A percentile compares a stretch with the other conserved stretches of the same genome.
Evolutionary conservation across 495 filamentous ascomycete genomes (phyloP).

Genomic region (Aspergillus bridgeri): DNA sequence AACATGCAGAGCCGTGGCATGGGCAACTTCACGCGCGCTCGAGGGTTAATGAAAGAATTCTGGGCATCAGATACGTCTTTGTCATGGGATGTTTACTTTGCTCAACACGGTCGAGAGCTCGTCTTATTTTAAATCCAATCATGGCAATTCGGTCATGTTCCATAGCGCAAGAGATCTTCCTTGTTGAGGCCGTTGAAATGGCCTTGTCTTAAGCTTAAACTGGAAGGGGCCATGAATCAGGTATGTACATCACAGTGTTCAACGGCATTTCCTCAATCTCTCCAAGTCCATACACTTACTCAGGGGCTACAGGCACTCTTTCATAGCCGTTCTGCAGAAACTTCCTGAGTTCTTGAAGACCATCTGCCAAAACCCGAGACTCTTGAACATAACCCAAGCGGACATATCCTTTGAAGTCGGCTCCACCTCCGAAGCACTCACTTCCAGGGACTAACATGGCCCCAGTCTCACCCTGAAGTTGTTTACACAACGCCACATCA

Average conservation of each 20-base stretch:
- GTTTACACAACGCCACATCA: constrained; percentile 62
- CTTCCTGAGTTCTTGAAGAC: constrained; percentile 51
- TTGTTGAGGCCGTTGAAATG: too few species aligned
- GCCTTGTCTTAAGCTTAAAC: too few species aligned
- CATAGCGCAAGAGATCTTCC: too few species aligned
- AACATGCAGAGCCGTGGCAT: constrained; percentile 31
- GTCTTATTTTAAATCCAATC: constrained; percentile 32
- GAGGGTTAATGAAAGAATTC: constrained; percentile 18
- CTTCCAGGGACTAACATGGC: constrained; percentile 70
- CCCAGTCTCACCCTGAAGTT: constrained; percentile 58
- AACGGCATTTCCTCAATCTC: too few species aligned
- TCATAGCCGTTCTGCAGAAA: constrained; percentile 55
- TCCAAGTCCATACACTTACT: not conserved
- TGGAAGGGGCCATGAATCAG: too few species aligned
- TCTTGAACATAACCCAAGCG: constrained; percentile 62
- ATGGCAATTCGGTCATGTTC: too few species aligned
- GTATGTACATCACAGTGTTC: not conserved
- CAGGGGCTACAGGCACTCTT: constrained; percentile 20
- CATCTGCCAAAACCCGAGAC: constrained; percentile 23
- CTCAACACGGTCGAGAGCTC: constrained; percentile 21
- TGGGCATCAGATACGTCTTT: constrained; percentile 21
- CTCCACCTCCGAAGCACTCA: constrained; percentile 61
- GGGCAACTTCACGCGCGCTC: constrained; percentile 34
- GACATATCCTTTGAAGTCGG: constrained; percentile 68
- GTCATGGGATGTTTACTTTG: constrained; percentile 29